A percentile compares a stretch with the other conserved stretches of the same genome.
Conservation (phyloP, 1,284 basidiomycete species). For the Agaricales sp. region DNA sequence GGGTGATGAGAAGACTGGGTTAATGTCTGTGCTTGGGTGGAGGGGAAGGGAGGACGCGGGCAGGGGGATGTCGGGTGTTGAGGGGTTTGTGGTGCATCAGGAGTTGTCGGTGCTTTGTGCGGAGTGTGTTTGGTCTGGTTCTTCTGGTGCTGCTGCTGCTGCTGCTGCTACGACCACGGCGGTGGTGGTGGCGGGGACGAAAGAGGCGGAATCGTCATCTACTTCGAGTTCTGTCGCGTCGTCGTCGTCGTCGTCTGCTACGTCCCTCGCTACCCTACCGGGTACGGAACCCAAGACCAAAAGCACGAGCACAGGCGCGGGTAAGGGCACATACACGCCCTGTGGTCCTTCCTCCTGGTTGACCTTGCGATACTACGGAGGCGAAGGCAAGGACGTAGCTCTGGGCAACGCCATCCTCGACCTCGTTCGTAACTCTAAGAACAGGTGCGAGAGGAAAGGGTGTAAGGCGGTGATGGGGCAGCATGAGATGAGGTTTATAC, state of each 20-base stretch:
- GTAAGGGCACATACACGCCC: not conserved
- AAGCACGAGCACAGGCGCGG: not conserved
- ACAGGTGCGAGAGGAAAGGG: not conserved
- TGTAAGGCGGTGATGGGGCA: conserved; percentile 1
- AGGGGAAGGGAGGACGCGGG: conserved; percentile 32
- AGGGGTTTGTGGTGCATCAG: conserved; percentile 52
- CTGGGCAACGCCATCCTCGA: not conserved
- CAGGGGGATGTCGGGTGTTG: conserved; percentile 37
- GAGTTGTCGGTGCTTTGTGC: conserved; percentile 44
- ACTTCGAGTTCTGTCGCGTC: no score
- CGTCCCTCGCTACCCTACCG: no score
- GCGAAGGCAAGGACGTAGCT: not conserved
- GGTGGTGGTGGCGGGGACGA: conserved; percentile 3
- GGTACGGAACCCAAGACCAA: not conserved
- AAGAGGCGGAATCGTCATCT: no score
- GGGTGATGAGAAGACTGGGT: conserved; percentile 44
- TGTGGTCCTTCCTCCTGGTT: not conserved
- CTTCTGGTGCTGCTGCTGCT: conserved; percentile 9
- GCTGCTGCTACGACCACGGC: conserved; percentile 6
- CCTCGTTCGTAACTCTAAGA: not conserved
- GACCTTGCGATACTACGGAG: not conserved
- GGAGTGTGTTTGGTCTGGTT: conserved; percentile 26
- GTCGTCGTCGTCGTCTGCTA: no score
- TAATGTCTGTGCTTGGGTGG: conserved; percentile 49
- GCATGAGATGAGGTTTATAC: conserved; percentile 6